Evolutionary conservation across 768 basidiomycete species (phyloP).

Genomic region (Mycena leptocephala): DNA sequence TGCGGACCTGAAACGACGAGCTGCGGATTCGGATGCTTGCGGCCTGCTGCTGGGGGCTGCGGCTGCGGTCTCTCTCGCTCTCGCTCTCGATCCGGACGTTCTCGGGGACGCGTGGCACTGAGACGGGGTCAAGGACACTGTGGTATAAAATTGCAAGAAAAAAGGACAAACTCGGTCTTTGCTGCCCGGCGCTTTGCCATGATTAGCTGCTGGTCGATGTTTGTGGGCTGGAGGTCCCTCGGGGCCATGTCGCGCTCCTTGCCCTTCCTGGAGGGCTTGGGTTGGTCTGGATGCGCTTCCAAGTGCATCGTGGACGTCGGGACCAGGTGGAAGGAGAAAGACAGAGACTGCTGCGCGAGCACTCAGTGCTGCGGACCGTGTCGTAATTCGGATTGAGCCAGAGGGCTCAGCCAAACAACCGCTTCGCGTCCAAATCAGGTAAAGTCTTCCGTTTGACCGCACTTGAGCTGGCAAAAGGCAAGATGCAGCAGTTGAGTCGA

Average conservation of each 20-base stretch:
- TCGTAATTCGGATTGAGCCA: no score
- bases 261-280: conserved; percentile 52
- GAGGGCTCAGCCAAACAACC: no score
- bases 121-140: conserved; percentile 26
- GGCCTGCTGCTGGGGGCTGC: conserved; percentile 51
- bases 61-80: conserved; percentile 44
- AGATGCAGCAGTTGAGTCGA: no score
- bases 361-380: not conserved
- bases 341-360: not conserved
- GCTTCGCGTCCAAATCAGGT: no score
- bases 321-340: not conserved
- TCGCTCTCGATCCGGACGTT: conserved; percentile 60
- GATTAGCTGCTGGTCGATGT: conserved; percentile 73
- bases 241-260: conserved; percentile 59
- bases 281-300: conserved; percentile 37
- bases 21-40: conserved; percentile 51
- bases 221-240: conserved; percentile 59
- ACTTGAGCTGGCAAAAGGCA: no score
- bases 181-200: conserved; percentile 73
- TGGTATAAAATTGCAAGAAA: not conserved
- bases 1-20: conserved; percentile 51
- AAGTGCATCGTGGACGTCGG: conserved; percentile 47
- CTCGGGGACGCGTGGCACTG: conserved; percentile 64
- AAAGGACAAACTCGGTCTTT: conserved; percentile 67
- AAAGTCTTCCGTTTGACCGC: no score